These are phyloP conservation scores for Talaromyces sp. DNA, from an alignment of 2,329 filamentous ascomycete species.

Conservation along the genomic window DNA sequence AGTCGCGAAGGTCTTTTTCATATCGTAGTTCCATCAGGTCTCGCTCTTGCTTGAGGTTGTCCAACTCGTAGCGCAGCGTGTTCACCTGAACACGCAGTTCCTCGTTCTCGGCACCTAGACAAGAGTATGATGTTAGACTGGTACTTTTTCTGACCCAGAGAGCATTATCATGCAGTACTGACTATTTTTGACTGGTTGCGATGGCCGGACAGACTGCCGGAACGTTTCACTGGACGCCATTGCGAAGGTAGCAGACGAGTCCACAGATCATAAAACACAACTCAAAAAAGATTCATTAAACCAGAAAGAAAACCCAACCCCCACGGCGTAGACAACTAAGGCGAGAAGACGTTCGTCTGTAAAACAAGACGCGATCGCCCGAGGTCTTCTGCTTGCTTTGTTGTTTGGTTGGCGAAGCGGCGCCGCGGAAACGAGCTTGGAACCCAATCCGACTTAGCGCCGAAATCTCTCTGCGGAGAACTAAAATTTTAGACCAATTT, in stretches of 20 bases:
- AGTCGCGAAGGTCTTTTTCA: conserved; percentile 76
- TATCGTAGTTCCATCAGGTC: conserved; percentile 73
- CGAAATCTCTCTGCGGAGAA: conserved; percentile 25
- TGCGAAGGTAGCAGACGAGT: conserved; percentile 43
- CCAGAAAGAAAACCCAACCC: not conserved
- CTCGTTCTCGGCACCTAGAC: conserved; percentile 53
- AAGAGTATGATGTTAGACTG: not conserved
- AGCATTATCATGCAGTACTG: conserved; percentile 8
- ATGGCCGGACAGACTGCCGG: conserved; percentile 30
- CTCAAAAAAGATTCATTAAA: not conserved
- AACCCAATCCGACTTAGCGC: conserved; percentile 25
- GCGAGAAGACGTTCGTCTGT: not conserved
- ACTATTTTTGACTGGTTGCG: conserved; percentile 34
- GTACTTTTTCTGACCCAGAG: not conserved
- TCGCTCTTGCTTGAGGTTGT: conserved; percentile 80
- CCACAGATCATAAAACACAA: conserved; percentile 39
- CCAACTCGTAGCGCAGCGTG: conserved; percentile 79
- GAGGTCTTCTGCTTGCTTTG: not conserved
- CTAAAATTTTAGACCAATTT: conserved; percentile 11
- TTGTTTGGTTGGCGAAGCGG: not conserved
- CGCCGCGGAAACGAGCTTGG: conserved; percentile 13
- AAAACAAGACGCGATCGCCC: not conserved
- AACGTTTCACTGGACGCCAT: conserved; percentile 29
- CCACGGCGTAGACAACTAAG: not conserved
- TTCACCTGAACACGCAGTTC: conserved; percentile 86